phyloP scores from a whole-genome alignment of 352 stramenopile species.

The Pythium graminicola region DNA sequence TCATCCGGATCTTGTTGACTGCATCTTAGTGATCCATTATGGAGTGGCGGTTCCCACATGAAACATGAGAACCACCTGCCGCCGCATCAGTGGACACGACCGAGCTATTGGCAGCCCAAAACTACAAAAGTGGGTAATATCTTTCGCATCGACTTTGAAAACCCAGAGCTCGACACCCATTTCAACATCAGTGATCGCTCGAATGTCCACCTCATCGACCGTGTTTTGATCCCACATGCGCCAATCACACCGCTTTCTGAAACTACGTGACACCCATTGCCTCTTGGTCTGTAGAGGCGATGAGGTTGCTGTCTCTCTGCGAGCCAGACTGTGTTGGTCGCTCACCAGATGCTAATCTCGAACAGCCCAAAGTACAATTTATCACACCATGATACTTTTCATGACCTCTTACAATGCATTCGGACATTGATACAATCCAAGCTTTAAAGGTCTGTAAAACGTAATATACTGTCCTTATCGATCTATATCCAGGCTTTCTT shows the following conservation, averaged over 20 bases:
- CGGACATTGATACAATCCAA: too few species aligned
- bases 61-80: constrained; percentile 52
- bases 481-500: too few species aligned
- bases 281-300: background rate
- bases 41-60: constrained; percentile 58
- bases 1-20: too few species aligned
- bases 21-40: constrained; percentile 57
- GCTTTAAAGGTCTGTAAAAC: too few species aligned
- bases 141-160: constrained; percentile 79
- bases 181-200: constrained; percentile 75
- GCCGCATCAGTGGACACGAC: constrained; percentile 61
- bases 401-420: too few species aligned
- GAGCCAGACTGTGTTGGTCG: background rate
- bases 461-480: too few species aligned
- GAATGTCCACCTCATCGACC: constrained; percentile 77
- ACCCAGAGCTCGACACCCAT: constrained; percentile 61
- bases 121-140: constrained; percentile 80
- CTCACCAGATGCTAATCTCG: background rate
- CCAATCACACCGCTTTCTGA: background rate
- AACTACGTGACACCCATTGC: background rate
- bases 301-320: background rate
- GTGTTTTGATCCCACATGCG: constrained; percentile 28
- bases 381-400: too few species aligned
- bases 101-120: constrained; percentile 80
- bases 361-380: too few species aligned